Conservation (phyloP, 441 rosid genomes). For the Syzygium malaccense region DNA sequence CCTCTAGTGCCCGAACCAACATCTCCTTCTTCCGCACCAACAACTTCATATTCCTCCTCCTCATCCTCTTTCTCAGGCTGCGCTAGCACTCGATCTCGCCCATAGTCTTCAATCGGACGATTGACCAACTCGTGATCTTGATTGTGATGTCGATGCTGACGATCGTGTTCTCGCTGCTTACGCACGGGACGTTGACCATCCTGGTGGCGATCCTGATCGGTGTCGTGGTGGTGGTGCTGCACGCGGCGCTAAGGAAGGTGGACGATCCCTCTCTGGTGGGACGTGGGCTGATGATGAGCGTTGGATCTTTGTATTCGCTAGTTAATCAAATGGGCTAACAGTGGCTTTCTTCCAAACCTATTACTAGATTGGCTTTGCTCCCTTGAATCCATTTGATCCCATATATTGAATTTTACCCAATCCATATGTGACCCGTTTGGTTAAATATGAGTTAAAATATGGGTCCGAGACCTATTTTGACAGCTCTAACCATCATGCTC, state of each 20-base stretch:
- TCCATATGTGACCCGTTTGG: no score
- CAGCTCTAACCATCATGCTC: no score
- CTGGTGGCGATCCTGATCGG: slow-evolving; percentile 28
- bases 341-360: no score
- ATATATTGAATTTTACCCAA: no score
- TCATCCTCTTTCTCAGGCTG: no score
- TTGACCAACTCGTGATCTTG: slow-evolving; percentile 35
- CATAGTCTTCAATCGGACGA: slow-evolving; percentile 24
- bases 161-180: slow-evolving; percentile 29
- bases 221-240: slow-evolving; percentile 27
- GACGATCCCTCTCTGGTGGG: slow-evolving; percentile 32
- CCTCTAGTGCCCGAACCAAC: slow-evolving; percentile 25
- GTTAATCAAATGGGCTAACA: no score
- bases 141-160: slow-evolving; percentile 24
- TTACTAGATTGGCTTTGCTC: no score
- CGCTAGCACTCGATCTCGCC: not conserved
- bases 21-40: slow-evolving; percentile 27
- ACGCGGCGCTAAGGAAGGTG: slow-evolving; percentile 47
- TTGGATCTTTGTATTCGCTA: no score
- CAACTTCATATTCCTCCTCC: not conserved
- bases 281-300: no score
- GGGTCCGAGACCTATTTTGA: no score
- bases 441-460: no score
- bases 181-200: slow-evolving; percentile 30
- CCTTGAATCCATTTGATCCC: no score